Evolutionary conservation across 371 early-diverging fungal species (phyloP), one percentile per base, ranked within the genome.

Genomic region (Astathelohania contejeani): DNA sequence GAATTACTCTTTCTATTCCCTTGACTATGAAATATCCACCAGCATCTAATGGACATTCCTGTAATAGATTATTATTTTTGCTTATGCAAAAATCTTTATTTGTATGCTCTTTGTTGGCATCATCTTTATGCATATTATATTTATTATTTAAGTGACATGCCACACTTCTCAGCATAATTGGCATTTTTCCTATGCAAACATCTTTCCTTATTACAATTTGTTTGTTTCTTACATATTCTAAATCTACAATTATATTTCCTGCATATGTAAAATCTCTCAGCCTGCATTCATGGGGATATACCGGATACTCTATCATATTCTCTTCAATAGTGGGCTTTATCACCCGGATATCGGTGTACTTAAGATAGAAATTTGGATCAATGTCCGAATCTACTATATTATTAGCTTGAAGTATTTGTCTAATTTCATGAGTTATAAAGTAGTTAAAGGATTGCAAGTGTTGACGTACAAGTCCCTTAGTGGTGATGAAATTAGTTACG

Each of bases 381-480:
- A 95, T 87, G 65, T 99, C 99, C 0, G 89, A 88, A n/a, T 83
- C 85, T 28, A 99, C 83, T 58, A 81, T 80, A 61, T 83, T 81
- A 74, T 93, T 95, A 7, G 94, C 90, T 63, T 80, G 77, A 52
- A 96, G 78, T 61, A 99, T 94, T 64, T 87, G 84, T 67, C 86
- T 81, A 58, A 99, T 75, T 58, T 92, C 98, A 16, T 83, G 82
- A 61, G 89, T 82, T 64, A 96, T 78, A 76, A 97, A 96, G 72
- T 92, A 90, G 78, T 99, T 90, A 78, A 89, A 99, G 0, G 98
- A 99, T 71, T 94, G 94, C 56, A 94, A 81, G 70, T 99, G 99
- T 74, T 99, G 99, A 72, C 96, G 88, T 55, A 94, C 86, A 28
- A 99, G 82, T 61, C 96, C 96, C 69, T 91, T 94, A 40, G 90